These are phyloP conservation scores for Cutaneotrichosporon sp. DNA, from an alignment of 1,284 basidiomycete species.

Conservation along the genomic window DNA sequence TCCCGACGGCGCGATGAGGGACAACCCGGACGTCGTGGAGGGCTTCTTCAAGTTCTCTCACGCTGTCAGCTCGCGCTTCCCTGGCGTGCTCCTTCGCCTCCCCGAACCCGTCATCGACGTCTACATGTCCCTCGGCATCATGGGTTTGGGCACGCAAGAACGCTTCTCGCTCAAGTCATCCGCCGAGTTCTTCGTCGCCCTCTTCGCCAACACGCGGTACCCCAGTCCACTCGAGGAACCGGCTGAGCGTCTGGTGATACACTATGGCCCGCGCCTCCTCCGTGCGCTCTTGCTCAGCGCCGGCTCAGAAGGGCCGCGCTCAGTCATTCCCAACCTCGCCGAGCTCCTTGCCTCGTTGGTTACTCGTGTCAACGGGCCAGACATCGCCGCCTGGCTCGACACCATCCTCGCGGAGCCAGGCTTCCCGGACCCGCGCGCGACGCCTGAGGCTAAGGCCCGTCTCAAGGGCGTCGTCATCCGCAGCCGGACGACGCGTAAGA, in stretches of 20 bases:
- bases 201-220: constrained; percentile 50
- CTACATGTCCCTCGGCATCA: constrained; percentile 69
- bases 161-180: constrained; percentile 80
- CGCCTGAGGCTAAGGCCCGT: constrained; percentile 67
- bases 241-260: constrained; percentile 57
- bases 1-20: constrained; percentile 62
- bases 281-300: constrained; percentile 71
- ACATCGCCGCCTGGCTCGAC: constrained; percentile 67
- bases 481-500: constrained; percentile 49
- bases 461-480: constrained; percentile 68
- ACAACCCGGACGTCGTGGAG: constrained; percentile 82
- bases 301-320: constrained; percentile 74
- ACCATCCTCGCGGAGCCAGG: constrained; percentile 62
- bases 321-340: constrained; percentile 76
- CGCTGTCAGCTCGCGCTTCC: constrained; percentile 67
- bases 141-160: constrained; percentile 72
- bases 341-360: constrained; percentile 70
- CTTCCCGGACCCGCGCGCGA: constrained; percentile 51
- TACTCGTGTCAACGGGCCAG: constrained; percentile 58
- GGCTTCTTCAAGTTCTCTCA: constrained; percentile 74
- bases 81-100: constrained; percentile 66
- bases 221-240: constrained; percentile 46
- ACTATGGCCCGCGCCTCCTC: constrained; percentile 67
- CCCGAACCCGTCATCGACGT: constrained; percentile 67
- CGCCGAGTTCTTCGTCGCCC: constrained; percentile 65